Base-by-base conservation (phyloP, 73 alveolate genomes). In the Urostyla sp. region DNA sequence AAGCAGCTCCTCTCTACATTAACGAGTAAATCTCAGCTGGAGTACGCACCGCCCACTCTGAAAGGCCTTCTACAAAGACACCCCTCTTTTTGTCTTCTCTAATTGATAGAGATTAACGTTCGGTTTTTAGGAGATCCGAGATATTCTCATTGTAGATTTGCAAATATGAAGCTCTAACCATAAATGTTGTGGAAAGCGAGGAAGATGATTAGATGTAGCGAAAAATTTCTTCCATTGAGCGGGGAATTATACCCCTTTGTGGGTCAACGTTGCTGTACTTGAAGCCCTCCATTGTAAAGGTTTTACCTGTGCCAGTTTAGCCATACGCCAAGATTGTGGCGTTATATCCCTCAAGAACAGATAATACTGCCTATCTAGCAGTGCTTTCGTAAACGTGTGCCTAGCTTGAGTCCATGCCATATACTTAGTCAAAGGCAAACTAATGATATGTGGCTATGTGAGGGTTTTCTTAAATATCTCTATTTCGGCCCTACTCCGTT, bases 261-360 rank as follows among this genome's bases (percentile, higher is more conserved):
- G 98, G 98, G 88, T 97, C 99, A 45, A 72, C 56, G 23, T 90
- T 80, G 63, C 92, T 83, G 75, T 93, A 97, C 54, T 95, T 95
- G 75, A 97, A 97, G 7, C 99, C 99, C 86, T 97, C 99, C 99
- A 97, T 97, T 15, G 99, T 97, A 85, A 73, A 92, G 18, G 99
- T 97, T 88, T 97, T 97, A 28, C 99, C 99, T 3, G 99, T 95
- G 1, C 99, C 99, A 3, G 99, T 97, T 81, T 97, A 90, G 11
- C 99, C 99, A 88, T 97, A 97, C 18, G 99, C 99, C 85, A 97
- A 87, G 26, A 97, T 93, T 6, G 99, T 97, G 13, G 99, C 98
- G 85, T 97, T 97, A 77, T 95, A 97, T 1, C 99, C 99, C 72
- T 97, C 99, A 18, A 94, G 84, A 55, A 94, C 98, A 24, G 95